phyloP scores from a whole-genome alignment of 495 filamentous ascomycete genomes.

The Aspergillus baeticus region DNA sequence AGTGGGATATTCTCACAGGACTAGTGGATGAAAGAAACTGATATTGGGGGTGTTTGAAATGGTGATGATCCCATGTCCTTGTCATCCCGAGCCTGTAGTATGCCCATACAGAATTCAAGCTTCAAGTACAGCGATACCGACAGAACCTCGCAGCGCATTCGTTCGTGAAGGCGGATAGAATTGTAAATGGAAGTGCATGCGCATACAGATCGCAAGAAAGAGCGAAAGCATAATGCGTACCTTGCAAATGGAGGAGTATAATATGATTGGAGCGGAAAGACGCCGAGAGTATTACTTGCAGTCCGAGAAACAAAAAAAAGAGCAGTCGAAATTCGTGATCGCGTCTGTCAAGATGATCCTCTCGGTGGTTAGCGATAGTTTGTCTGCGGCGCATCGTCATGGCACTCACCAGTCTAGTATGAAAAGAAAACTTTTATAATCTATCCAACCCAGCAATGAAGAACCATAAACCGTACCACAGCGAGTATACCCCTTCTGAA shows the following conservation, averaged over 20 bases:
- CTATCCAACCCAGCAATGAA: conserved; percentile 22
- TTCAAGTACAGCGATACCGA: too few species aligned
- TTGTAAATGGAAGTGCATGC: neutral
- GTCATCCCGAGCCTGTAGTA: too few species aligned
- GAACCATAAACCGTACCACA: conserved; percentile 17
- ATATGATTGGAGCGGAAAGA: conserved; percentile 14
- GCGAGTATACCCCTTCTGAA: conserved; percentile 20
- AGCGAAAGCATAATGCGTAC: conserved; percentile 10
- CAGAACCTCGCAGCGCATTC: neutral
- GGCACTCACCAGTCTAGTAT: conserved; percentile 29
- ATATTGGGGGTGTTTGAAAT: too few species aligned
- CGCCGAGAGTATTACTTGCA: conserved; percentile 14
- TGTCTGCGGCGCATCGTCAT: conserved; percentile 2
- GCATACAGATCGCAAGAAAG: conserved; percentile 1
- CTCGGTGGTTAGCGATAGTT: conserved; percentile 7
- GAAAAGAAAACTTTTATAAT: conserved; percentile 25
- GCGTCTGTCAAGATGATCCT: conserved; percentile 19
- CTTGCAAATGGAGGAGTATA: conserved; percentile 16
- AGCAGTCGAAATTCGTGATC: conserved; percentile 25
- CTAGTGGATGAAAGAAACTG: too few species aligned
- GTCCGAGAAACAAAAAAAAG: conserved; percentile 15
- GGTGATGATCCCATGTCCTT: too few species aligned
- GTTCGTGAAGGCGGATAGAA: neutral
- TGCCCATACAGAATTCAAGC: too few species aligned
- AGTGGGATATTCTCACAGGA: too few species aligned